A percentile compares a stretch with the other conserved stretches of the same genome.
Evolutionary conservation across 371 early-diverging fungal species (phyloP).

Genomic region (Mucor racemosus): DNA sequence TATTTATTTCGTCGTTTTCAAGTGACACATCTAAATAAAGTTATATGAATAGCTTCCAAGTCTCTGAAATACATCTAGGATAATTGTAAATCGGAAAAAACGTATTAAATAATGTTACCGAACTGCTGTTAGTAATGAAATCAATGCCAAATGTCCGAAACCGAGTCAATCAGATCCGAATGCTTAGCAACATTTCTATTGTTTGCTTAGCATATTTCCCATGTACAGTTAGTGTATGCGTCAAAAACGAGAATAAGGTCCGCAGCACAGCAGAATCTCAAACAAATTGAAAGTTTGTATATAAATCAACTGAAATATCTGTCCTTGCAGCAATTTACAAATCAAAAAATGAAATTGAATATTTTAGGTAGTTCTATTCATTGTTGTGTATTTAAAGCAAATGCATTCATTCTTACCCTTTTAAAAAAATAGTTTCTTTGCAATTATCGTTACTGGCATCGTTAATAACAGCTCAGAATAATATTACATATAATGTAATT

Average conservation of each 20-base stretch:
- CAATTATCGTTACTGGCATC: not conserved
- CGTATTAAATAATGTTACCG: too few relatives aligned
- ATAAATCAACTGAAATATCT: too few relatives aligned
- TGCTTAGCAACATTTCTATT: not conserved
- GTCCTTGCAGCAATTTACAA: too few relatives aligned
- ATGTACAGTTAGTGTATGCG: not conserved
- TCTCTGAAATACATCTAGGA: too few relatives aligned
- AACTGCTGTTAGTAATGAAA: not conserved
- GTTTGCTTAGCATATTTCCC: not conserved
- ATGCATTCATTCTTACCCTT: not conserved
- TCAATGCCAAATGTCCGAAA: not conserved
- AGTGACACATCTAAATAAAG: not conserved
- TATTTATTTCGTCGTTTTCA: not conserved
- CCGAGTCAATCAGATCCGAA: not conserved
- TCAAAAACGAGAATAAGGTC: not conserved
- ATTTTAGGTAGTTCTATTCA: not conserved
- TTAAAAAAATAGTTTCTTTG: not conserved
- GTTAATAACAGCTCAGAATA: not conserved
- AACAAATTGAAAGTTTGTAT: too few relatives aligned
- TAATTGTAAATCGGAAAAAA: too few relatives aligned
- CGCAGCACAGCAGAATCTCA: too few relatives aligned
- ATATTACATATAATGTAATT: constrained; percentile 24
- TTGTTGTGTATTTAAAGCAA: not conserved
- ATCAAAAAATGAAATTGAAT: not conserved
- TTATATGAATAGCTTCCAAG: too few relatives aligned